Evolutionary conservation across 2,329 filamentous ascomycete species (phyloP).

Genomic region (Talaromyces sp.): DNA sequence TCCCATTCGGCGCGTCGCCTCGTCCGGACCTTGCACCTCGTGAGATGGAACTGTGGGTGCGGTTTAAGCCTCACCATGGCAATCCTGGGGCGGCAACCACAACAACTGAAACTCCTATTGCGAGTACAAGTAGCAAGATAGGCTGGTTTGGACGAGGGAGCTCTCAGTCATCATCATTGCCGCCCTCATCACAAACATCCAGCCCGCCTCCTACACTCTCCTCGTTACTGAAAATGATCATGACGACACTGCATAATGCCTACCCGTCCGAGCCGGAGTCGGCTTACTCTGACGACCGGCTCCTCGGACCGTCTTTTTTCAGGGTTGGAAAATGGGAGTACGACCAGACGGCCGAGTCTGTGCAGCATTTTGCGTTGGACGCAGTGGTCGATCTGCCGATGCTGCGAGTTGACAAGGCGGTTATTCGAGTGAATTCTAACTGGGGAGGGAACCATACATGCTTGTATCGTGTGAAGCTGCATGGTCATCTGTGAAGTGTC

Average conservation of each 20-base stretch:
- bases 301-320: constrained; percentile 33
- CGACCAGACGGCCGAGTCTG: constrained; percentile 28
- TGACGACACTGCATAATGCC: constrained; percentile 25
- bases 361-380: constrained; percentile 36
- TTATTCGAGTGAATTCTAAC: constrained; percentile 39
- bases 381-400: constrained; percentile 31
- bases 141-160: constrained; percentile 8
- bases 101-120: not conserved
- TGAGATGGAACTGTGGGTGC: constrained; percentile 66
- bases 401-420: constrained; percentile 34
- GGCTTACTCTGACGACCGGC: constrained; percentile 31
- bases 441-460: constrained; percentile 42
- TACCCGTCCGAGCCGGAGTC: constrained; percentile 25
- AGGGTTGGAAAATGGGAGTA: constrained; percentile 37
- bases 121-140: not conserved
- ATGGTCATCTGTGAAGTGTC: constrained; percentile 26
- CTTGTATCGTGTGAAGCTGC: constrained; percentile 41
- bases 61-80: constrained; percentile 36
- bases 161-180: constrained; percentile 1
- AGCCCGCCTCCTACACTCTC: constrained; percentile 4
- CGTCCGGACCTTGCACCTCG: constrained; percentile 58
- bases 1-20: constrained; percentile 56
- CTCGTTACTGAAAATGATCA: constrained; percentile 26
- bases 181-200: not conserved
- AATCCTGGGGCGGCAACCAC: not conserved